A percentile compares a stretch with the other conserved stretches of the same genome.
Evolutionary conservation across 345 rosid genomes (phyloP).

Genomic region (Boechera divaricarpa): DNA sequence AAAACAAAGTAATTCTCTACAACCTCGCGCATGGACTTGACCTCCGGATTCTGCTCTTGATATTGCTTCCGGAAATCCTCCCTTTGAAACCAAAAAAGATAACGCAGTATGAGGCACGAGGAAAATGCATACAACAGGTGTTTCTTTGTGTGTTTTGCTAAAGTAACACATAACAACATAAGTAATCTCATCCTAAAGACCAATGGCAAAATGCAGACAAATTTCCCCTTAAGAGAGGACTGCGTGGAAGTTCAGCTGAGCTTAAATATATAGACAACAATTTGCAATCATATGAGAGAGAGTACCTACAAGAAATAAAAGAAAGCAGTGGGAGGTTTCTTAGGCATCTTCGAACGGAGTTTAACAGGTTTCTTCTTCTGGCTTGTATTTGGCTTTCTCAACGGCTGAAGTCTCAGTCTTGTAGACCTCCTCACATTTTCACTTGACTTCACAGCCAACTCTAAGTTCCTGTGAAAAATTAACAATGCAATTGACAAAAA

Average conservation of each 20-base stretch:
- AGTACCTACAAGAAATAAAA: slow-evolving; percentile 76
- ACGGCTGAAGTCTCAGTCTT: slow-evolving; percentile 40
- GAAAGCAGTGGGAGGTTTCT: slow-evolving; percentile 94
- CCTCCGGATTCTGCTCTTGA: slow-evolving; percentile 83
- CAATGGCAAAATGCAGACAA: not conserved
- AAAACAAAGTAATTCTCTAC: not conserved
- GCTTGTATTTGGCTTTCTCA: slow-evolving; percentile 46
- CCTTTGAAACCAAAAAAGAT: slow-evolving; percentile 49
- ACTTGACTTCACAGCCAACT: slow-evolving; percentile 44
- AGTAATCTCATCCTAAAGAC: slow-evolving; percentile 15
- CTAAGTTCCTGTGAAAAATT: slow-evolving; percentile 44
- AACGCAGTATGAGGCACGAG: slow-evolving; percentile 23
- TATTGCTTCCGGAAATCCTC: slow-evolving; percentile 89
- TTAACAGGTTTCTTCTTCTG: slow-evolving; percentile 52
- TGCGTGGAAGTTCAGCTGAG: not conserved
- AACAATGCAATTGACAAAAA: not conserved
- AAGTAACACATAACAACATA: slow-evolving; percentile 5
- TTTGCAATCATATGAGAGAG: not conserved
- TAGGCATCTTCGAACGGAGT: slow-evolving; percentile 64
- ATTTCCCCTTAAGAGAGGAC: not conserved
- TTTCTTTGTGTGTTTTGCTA: not conserved
- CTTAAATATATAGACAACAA: not conserved
- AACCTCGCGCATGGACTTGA: slow-evolving; percentile 94
- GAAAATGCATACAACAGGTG: not conserved
- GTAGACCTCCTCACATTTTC: slow-evolving; percentile 40